Base-by-base conservation (phyloP, 1,284 basidiomycete species). In the Dichomitus squalens region DNA sequence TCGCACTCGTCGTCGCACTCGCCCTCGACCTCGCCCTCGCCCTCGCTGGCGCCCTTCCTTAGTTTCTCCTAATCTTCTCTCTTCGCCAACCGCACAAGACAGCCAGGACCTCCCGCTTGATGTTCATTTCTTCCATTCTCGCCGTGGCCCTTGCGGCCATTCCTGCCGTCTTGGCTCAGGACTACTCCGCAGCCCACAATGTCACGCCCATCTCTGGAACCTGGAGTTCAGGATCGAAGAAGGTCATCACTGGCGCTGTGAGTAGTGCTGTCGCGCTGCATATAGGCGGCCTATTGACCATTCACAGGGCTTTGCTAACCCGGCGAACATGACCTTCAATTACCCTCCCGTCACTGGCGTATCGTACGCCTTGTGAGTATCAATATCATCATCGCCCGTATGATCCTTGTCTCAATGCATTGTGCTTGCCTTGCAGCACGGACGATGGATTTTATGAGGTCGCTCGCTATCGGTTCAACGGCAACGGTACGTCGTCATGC, bases 321-420 rank as follows among this genome's bases (percentile, higher is more conserved):
- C 95, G 1, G 79, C 83, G 46, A 91, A 93, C 66, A 75, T 80
- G 74, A 80, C 87, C 3, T 97, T 98, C 75, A 86, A 58, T 43
- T 94, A 94, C 70, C 95, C 95, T 2, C 70, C 71, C 53, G 93
- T 85, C 31, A 91, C 93, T 6, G 95, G 95, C 38, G 81, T 95
- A 21, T 88, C 90, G 4, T 93, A 85, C 72, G 92, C 93, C 18
- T 96, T 97, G 93, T 95, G 67, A 73, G 92, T 81, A 11, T 18
- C 38, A 6, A 35, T 18, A 21, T 57, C 47, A 18, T 7, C 25
- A 27, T n/a, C n/a, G n/a, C n/a, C n/a, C 25, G 14, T 4, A 29
- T 3, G 6, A 25, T 9, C 55, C 48, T 43, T 11, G n/a, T 29
- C 41, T 20, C n/a, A 38, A 31, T 33, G 21, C 35, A 36, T 56